Conservation (phyloP, 2,329 filamentous ascomycete species). For the Fusarium sp. region DNA sequence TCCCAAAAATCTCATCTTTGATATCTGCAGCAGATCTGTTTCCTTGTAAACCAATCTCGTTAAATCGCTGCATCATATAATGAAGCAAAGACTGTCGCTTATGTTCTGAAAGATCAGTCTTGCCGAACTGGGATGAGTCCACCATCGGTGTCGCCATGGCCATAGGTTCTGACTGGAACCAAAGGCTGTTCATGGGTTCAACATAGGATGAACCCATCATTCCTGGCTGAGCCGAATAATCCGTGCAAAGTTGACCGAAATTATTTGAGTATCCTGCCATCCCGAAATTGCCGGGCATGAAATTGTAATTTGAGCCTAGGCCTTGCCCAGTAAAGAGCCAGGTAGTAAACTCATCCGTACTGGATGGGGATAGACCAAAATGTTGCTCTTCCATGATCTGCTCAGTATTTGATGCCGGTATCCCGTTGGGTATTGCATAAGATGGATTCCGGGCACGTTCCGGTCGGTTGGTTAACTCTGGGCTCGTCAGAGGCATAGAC, state of each 20-base stretch:
- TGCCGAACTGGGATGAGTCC: conserved; percentile 46
- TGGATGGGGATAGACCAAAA: conserved; percentile 49
- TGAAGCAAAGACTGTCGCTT: conserved; percentile 50
- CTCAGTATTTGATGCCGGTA: conserved; percentile 40
- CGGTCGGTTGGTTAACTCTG: conserved; percentile 36
- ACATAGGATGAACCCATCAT: conserved; percentile 47
- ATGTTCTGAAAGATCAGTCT: conserved; percentile 48
- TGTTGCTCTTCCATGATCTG: conserved; percentile 48
- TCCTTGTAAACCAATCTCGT: conserved; percentile 49
- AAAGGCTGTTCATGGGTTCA: conserved; percentile 50
- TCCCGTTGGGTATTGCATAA: conserved; percentile 44
- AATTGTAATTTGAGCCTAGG: conserved; percentile 43
- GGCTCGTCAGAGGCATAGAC: conserved; percentile 44
- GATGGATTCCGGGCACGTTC: conserved; percentile 43
- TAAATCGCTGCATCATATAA: conserved; percentile 51
- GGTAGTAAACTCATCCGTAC: conserved; percentile 50
- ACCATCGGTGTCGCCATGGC: conserved; percentile 44
- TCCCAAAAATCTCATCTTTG: conserved; percentile 50
- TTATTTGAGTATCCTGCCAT: conserved; percentile 50
- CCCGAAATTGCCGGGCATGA: conserved; percentile 43
- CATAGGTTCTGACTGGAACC: conserved; percentile 50
- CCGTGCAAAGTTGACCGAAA: conserved; percentile 49
- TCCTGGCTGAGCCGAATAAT: conserved; percentile 46
- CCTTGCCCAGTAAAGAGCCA: conserved; percentile 50
- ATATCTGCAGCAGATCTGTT: conserved; percentile 50